These are phyloP conservation scores for Colletotrichum sp. DNA, from an alignment of 2,329 filamentous ascomycete genomes.

Conservation along the genomic window DNA sequence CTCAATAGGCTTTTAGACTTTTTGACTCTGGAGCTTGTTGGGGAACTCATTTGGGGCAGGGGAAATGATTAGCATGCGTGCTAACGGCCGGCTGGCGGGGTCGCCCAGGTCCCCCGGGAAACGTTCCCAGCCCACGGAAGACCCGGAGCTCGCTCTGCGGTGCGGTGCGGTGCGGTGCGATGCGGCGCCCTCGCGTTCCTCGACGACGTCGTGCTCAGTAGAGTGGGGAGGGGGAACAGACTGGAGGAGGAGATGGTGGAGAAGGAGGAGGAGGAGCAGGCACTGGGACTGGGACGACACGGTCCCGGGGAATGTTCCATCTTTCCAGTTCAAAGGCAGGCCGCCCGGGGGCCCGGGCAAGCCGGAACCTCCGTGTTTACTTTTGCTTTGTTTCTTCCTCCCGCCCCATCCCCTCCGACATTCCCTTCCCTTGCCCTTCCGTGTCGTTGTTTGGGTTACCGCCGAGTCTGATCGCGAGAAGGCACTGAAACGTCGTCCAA, in stretches of 20 bases:
- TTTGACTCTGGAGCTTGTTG: constrained; percentile 1
- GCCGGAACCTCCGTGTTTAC: not conserved
- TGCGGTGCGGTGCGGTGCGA: not conserved
- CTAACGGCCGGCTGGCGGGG: not conserved
- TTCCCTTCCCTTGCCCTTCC: not conserved
- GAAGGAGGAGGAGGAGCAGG: not conserved
- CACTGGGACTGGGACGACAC: not conserved
- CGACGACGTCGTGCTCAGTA: not conserved
- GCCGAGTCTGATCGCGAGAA: not conserved
- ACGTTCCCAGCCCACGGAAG: not conserved
- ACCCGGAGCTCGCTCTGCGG: not conserved
- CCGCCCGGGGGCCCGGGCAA: not conserved
- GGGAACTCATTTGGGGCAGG: not conserved
- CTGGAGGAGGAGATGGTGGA: not conserved
- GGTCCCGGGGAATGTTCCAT: constrained; percentile 1
- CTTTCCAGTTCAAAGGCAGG: not conserved
- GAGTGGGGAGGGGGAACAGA: not conserved
- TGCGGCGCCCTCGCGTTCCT: not conserved
- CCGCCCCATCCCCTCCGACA: not conserved
- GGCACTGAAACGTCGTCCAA: constrained; percentile 16
- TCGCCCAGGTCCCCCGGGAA: not conserved
- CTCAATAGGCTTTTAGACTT: not conserved
- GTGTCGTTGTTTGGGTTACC: constrained; percentile 5
- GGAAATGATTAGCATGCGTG: not conserved
- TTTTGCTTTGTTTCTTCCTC: not conserved